Base-by-base conservation (phyloP, 2,329 filamentous ascomycete genomes). In the Furcasterigmium sp. region DNA sequence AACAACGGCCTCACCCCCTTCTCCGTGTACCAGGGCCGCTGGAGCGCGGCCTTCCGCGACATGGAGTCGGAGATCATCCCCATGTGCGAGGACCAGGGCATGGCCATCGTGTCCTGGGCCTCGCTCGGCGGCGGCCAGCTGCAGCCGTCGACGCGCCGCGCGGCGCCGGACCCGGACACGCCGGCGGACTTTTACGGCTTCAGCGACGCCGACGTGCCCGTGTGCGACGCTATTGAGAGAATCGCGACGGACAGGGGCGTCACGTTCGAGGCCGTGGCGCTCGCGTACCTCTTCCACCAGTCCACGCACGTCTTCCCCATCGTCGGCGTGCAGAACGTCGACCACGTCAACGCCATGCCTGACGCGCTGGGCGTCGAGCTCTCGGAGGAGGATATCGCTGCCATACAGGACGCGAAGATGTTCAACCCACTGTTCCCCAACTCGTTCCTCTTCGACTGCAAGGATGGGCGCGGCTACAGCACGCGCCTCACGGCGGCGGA, bases 221-320 rank as follows among this genome's bases (percentile, higher is more conserved):
- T 48, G 4, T 41, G 18, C 5, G 41, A 53, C 15, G 36, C 35
- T 2, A 18, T 54, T 0, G 47, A 51, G 23, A 41, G 40, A n/a
- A 13, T 53, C 6, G 51, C 49, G 2, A 29, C 20, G n/a, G 13
- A 37, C 14, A 46, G 43, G 34, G 37, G 39, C 17, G 42, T 46
- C 3, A 39, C 44, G 10, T 37, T 47, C 3, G 43, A 35, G 2
- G 28, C 18, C 0, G 30, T 47, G 10, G 45, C 80, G 3, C 57
- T 84, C 11, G 79, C 80, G 1, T 84, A 83, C 49, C 71, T 83
- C 3, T 68, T 80, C 64, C 65, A 72, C 32, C 82, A 83, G 58
- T 65, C 76, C 1, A 71, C 77, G 0, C 73, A 81, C 51, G 72
- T 82, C 8, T 80, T 80, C 53, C 80, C 80, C 0, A 75, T 84